Evolutionary conservation across 306 rosid genomes (phyloP), one percentile per base, ranked within the genome.

Genomic region (Vicia sativa): DNA sequence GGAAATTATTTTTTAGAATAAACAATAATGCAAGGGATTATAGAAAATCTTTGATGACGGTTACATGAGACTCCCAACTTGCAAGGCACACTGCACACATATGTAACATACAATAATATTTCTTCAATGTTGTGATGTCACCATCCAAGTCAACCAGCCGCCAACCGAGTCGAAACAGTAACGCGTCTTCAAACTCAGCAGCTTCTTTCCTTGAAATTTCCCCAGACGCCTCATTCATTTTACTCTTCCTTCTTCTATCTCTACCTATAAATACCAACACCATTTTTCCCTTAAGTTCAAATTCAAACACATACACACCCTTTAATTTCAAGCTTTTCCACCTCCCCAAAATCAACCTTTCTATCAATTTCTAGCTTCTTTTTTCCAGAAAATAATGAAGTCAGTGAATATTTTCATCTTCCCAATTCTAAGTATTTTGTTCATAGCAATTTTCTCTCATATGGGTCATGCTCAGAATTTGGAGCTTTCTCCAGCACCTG

Each of bases 401-500:
- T 9, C 78, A 0, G 6, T 70, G 72, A 71, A 29, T 23, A 9
- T 77, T 3, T 58, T 48, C 9, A 71, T 74, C 29, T 37, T 89
- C 18, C 85, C 86, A 28, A 9, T 87, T 12, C 11, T 83, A 14
- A 71, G 72, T 58, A 68, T 83, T 55, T 5, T 87, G 48, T 29
- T 87, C 42, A 31, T 79, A 59, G 80, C 81, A 7, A 66, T 83
- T n/a, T n/a, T n/a, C 83, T 34, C 38, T 63, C 75, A 61, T 2
- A 14, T 81, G 6, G 65, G 62, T 3, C 65, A 81, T 0, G 93
- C 86, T 14, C 91, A 85, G 53, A 53, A 76, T 34, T 70, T 75
- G 4, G 77, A 76, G 76, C 56, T 67, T 59, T 79, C 92, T 58
- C 87, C 86, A 0, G 72, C 84, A 48, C 62, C 81, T 49, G 25